Conservation (phyloP, 2,329 filamentous ascomycete species). For the Colletotrichum lindemuthianum region DNA sequence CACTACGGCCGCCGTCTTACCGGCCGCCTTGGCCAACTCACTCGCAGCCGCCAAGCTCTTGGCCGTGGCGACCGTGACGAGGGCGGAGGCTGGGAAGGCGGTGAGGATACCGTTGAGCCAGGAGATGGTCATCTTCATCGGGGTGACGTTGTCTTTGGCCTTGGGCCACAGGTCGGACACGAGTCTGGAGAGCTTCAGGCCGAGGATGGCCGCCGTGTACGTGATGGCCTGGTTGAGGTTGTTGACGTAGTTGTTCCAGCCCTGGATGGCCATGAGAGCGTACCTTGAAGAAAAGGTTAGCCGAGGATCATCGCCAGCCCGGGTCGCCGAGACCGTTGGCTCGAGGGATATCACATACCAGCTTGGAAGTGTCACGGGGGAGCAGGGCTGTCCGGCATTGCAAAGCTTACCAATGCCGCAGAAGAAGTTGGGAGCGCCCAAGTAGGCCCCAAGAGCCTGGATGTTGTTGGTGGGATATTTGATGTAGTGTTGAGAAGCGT, state of each 20-base stretch:
- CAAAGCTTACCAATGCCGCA: slow-evolving; percentile 32
- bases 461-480: slow-evolving; percentile 23
- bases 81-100: slow-evolving; percentile 4
- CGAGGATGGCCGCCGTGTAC: slow-evolving; percentile 1
- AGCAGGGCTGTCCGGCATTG: slow-evolving; percentile 35
- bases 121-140: neutral
- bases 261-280: slow-evolving; percentile 29
- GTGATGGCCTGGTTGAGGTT: slow-evolving; percentile 8
- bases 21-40: too few species aligned
- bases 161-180: slow-evolving; percentile 15
- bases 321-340: too few species aligned
- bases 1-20: too few species aligned
- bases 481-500: slow-evolving; percentile 1
- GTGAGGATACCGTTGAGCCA: slow-evolving; percentile 16
- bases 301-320: too few species aligned
- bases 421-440: slow-evolving; percentile 36
- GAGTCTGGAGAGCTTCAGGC: neutral
- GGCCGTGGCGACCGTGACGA: too few species aligned
- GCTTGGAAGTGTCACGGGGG: slow-evolving; percentile 27
- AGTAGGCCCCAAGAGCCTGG: slow-evolving; percentile 23
- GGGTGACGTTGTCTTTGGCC: slow-evolving; percentile 1
- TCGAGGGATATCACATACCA: slow-evolving; percentile 16
- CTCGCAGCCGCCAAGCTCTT: too few species aligned
- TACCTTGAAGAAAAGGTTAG: neutral
- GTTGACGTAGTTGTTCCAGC: slow-evolving; percentile 36